Conservation (phyloP, 225 moss, liverwort and hornwort genomes). For the Pseudoscleropodium purum region DNA sequence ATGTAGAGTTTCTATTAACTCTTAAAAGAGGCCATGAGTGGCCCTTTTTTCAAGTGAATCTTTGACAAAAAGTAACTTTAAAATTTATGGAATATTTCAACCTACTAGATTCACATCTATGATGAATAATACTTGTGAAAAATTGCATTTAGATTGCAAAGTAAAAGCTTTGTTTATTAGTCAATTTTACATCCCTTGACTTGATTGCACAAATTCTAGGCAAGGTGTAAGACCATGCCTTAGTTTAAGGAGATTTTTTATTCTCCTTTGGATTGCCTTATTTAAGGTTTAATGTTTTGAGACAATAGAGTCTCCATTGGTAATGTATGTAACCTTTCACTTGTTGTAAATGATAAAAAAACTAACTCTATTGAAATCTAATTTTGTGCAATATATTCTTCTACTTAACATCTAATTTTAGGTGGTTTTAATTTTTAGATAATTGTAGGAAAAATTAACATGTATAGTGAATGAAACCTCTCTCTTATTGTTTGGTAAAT, state of each 20-base stretch:
- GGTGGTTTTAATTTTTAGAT: neutral
- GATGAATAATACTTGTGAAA: fast-evolving
- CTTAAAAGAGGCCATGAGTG: fast-evolving
- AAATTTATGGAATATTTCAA: neutral
- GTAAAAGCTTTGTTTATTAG: neutral
- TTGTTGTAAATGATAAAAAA: too few species aligned
- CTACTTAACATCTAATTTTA: neutral
- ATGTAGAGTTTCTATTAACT: neutral
- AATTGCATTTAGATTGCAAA: neutral
- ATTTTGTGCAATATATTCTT: neutral
- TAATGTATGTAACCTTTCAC: too few species aligned
- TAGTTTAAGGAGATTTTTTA: neutral
- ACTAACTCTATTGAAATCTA: neutral
- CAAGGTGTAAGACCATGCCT: neutral
- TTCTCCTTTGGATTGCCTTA: fast-evolving
- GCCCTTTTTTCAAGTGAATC: too few species aligned
- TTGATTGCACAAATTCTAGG: fast-evolving
- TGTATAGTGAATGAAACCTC: neutral
- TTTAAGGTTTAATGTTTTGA: neutral
- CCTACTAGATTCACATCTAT: too few species aligned
- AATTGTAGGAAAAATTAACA: neutral
- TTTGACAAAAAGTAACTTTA: fast-evolving
- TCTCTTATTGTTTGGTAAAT: neutral
- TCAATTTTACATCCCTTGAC: neutral
- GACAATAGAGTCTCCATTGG: neutral